A percentile compares a stretch with the other conserved stretches of the same genome.
Evolutionary conservation across 805 yeast species (phyloP).

Genomic region (Candida jianshihensis): DNA sequence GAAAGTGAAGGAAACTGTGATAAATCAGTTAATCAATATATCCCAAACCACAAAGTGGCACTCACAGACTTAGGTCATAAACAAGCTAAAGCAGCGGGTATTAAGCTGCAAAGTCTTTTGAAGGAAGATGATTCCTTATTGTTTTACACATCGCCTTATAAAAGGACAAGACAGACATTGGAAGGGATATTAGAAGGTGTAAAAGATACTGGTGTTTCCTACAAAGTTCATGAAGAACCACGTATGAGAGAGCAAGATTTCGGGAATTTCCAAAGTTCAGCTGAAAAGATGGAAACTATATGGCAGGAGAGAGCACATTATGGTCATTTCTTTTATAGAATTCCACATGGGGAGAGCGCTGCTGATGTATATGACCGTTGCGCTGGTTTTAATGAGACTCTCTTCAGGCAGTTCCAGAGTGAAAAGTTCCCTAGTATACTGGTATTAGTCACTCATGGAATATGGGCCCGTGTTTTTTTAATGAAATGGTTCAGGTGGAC

Average conservation of each 20-base stretch:
- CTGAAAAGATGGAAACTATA: constrained; percentile 69
- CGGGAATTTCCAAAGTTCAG: constrained; percentile 81
- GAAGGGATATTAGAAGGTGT: constrained; percentile 59
- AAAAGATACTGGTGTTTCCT: constrained; percentile 34
- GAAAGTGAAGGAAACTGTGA: constrained; percentile 89
- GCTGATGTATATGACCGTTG: constrained; percentile 93
- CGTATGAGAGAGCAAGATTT: constrained; percentile 92
- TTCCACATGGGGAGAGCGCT: constrained; percentile 92
- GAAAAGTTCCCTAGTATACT: constrained; percentile 73
- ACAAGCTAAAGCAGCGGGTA: constrained; percentile 59
- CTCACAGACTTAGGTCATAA: constrained; percentile 64
- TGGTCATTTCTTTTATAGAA: constrained; percentile 84
- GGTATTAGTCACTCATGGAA: constrained; percentile 87
- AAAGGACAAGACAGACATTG: constrained; percentile 78
- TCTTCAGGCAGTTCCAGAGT: constrained; percentile 70
- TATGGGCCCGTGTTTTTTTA: constrained; percentile 86
- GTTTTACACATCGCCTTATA: constrained; percentile 83
- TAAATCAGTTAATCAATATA: constrained; percentile 67
- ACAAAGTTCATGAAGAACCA: constrained; percentile 75
- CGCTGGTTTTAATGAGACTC: constrained; percentile 82
- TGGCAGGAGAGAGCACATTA: constrained; percentile 83
- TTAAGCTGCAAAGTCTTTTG: constrained; percentile 36
- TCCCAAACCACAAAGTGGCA: constrained; percentile 76
- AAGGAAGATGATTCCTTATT: constrained; percentile 50
- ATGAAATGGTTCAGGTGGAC: constrained; percentile 96